These are phyloP conservation scores for Benincasa hispida DNA, from an alignment of 306 rosid genomes.

Conservation along the genomic window DNA sequence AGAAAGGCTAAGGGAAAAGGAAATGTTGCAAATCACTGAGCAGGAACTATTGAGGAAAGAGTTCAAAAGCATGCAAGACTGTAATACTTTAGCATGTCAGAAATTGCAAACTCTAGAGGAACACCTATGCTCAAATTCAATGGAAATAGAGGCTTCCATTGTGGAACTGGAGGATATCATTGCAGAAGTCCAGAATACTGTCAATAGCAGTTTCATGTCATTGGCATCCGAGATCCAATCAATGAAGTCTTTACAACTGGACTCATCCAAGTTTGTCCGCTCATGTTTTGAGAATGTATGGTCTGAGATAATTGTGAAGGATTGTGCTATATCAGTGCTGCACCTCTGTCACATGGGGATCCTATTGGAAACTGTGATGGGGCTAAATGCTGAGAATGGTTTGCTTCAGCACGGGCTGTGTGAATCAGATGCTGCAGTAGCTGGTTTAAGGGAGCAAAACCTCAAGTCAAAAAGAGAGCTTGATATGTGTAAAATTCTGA, in stretches of 20 bases:
- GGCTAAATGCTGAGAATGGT: slow-evolving; percentile 80
- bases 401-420: slow-evolving; percentile 67
- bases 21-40: slow-evolving; percentile 29
- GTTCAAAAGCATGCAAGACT: slow-evolving; percentile 47
- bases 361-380: slow-evolving; percentile 71
- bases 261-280: slow-evolving; percentile 42
- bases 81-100: slow-evolving; percentile 31
- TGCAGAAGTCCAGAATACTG: slow-evolving; percentile 38
- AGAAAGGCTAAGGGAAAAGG: slow-evolving; percentile 31
- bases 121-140: slow-evolving; percentile 23
- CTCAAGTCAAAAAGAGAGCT: slow-evolving; percentile 58
- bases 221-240: slow-evolving; percentile 42
- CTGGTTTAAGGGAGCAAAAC: slow-evolving; percentile 68
- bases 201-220: slow-evolving; percentile 27
- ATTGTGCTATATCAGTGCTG: slow-evolving; percentile 67
- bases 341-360: slow-evolving; percentile 87
- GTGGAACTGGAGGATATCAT: slow-evolving; percentile 41
- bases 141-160: slow-evolving; percentile 41
- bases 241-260: slow-evolving; percentile 39
- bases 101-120: slow-evolving; percentile 42
- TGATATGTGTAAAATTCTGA: slow-evolving; percentile 66
- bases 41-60: slow-evolving; percentile 32
- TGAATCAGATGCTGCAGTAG: slow-evolving; percentile 51
- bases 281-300: slow-evolving; percentile 77
- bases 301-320: slow-evolving; percentile 77